Percentiles rank a stretch among this genome's conserved stretches.
These are phyloP conservation scores for Aspergillus sclerotiicarbonarius DNA, from an alignment of 495 filamentous ascomycete genomes.

Conservation along the genomic window DNA sequence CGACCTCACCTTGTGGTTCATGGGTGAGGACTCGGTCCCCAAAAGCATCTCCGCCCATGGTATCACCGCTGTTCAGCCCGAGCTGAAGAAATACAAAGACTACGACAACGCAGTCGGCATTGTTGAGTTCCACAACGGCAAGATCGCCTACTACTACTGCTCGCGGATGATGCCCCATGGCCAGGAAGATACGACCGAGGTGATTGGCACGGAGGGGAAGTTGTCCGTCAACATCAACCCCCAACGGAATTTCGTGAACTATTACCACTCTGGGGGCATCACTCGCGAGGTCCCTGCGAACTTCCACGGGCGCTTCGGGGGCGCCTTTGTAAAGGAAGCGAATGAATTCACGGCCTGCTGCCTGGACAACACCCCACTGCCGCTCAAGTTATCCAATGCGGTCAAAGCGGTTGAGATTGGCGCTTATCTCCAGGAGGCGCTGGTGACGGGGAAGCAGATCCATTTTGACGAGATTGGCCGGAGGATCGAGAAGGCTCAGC, in stretches of 20 bases:
- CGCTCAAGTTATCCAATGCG: conserved; percentile 51
- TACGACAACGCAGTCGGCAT: conserved; percentile 60
- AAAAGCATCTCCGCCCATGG: conserved; percentile 51
- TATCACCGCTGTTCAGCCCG: conserved; percentile 56
- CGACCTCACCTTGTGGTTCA: conserved; percentile 55
- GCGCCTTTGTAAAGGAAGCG: conserved; percentile 36
- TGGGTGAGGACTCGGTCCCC: conserved; percentile 40
- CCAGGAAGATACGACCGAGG: conserved; percentile 61
- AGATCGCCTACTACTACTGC: conserved; percentile 59
- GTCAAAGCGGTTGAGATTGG: conserved; percentile 59
- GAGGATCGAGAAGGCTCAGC: conserved; percentile 36
- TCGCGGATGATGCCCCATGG: conserved; percentile 60
- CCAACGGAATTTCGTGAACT: conserved; percentile 47
- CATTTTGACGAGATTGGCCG: conserved; percentile 48
- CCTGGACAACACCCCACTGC: conserved; percentile 50
- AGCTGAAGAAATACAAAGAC: conserved; percentile 52
- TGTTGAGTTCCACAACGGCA: conserved; percentile 58
- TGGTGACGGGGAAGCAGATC: conserved; percentile 56
- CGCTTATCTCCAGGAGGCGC: conserved; percentile 53
- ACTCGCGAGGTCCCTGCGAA: conserved; percentile 50
- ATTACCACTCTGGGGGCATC: conserved; percentile 46
- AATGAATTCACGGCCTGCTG: conserved; percentile 55
- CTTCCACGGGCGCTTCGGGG: conserved; percentile 25
- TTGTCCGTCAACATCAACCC: conserved; percentile 55
- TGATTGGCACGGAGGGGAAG: conserved; percentile 62